phyloP scores from a whole-genome alignment of 1,139 yeast species.

The Kurtzmaniella quercitrusa region DNA sequence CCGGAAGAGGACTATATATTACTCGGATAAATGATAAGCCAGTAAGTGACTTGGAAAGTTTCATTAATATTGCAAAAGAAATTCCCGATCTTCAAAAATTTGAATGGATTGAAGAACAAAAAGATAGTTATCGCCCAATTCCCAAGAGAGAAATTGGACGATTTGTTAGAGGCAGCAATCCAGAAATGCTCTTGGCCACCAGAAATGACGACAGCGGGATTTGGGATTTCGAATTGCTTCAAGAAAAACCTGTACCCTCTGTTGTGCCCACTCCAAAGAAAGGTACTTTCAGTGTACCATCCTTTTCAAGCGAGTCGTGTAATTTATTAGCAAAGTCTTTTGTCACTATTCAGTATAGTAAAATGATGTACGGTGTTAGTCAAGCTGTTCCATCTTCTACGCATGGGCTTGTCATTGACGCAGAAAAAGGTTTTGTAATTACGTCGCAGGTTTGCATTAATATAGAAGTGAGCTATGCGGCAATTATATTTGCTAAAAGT shows the following conservation, averaged over 20 bases:
- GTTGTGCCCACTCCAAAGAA: constrained; percentile 43
- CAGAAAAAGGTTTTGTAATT: constrained; percentile 71
- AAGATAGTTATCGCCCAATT: constrained; percentile 48
- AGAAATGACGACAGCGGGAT: constrained; percentile 81
- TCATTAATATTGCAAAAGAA: constrained; percentile 69
- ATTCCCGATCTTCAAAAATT: constrained; percentile 77
- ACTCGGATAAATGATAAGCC: constrained; percentile 76
- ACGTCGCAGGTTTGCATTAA: constrained; percentile 80
- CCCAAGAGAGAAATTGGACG: neutral
- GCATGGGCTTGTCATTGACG: constrained; percentile 79
- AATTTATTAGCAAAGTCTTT: constrained; percentile 50
- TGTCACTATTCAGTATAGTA: constrained; percentile 51
- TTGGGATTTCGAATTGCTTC: constrained; percentile 78
- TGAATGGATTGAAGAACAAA: constrained; percentile 79
- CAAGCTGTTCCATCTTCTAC: neutral
- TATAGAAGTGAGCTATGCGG: constrained; percentile 77
- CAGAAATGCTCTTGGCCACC: constrained; percentile 64
- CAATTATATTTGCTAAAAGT: constrained; percentile 81
- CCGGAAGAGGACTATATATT: constrained; percentile 59
- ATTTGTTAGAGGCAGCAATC: constrained; percentile 83
- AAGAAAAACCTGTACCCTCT: constrained; percentile 57
- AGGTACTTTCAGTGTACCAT: constrained; percentile 33
- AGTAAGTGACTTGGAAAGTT: constrained; percentile 67
- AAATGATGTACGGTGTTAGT: neutral
- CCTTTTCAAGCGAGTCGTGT: constrained; percentile 31